These are phyloP conservation scores for Apiospora rasikravindrae DNA, from an alignment of 2,329 filamentous ascomycete genomes.

Conservation along the genomic window DNA sequence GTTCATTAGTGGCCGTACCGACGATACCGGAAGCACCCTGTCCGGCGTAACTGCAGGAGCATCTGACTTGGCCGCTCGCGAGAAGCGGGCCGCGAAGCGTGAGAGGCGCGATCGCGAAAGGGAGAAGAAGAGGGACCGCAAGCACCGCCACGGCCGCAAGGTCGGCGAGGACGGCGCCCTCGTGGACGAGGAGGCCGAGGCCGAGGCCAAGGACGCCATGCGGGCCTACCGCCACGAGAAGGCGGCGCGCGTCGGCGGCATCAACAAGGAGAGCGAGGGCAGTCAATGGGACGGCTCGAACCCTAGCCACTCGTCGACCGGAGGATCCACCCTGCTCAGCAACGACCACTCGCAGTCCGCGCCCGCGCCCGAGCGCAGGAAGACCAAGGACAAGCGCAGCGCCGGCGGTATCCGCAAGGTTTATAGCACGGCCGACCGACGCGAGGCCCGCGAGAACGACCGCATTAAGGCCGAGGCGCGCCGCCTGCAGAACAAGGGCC, in stretches of 20 bases:
- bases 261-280: constrained; percentile 83
- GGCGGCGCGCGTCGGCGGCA: constrained; percentile 82
- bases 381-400: constrained; percentile 18
- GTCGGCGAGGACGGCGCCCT: constrained; percentile 64
- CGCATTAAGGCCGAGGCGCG: constrained; percentile 61
- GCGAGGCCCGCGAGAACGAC: constrained; percentile 56
- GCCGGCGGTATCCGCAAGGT: constrained; percentile 62
- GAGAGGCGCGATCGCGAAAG: constrained; percentile 60
- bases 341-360: constrained; percentile 65
- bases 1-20: constrained; percentile 45
- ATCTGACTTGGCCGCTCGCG: constrained; percentile 59
- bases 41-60: constrained; percentile 64
- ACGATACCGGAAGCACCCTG: constrained; percentile 53
- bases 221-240: constrained; percentile 86
- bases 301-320: constrained; percentile 67
- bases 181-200: constrained; percentile 69
- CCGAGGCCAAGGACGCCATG: constrained; percentile 70
- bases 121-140: constrained; percentile 47
- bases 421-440: constrained; percentile 64
- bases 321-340: constrained; percentile 65
- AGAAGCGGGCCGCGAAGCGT: constrained; percentile 56
- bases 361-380: constrained; percentile 55
- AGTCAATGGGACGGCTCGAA: constrained; percentile 78
- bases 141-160: constrained; percentile 45
- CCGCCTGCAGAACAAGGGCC: constrained; percentile 59